A percentile compares a stretch with the other conserved stretches of the same genome.
phyloP scores from a whole-genome alignment of 1,139 yeast species.

The Spathaspora sp. region DNA sequence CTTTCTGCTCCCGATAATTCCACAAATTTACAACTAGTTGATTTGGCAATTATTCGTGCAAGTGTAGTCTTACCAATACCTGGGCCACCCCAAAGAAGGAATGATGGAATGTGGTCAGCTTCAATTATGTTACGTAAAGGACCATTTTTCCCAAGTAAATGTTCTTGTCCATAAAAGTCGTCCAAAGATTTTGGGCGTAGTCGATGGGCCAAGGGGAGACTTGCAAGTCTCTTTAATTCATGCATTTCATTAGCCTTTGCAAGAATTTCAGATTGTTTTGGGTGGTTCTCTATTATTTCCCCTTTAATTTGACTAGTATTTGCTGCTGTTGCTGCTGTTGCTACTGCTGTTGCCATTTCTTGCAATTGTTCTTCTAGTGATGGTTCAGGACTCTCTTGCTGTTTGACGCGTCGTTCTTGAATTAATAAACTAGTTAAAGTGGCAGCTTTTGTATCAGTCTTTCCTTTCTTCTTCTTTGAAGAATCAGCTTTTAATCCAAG shows the following conservation, averaged over 20 bases:
- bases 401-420: slow-evolving; percentile 31
- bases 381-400: slow-evolving; percentile 11
- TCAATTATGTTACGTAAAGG: slow-evolving; percentile 67
- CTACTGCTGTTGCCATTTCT: slow-evolving; percentile 4
- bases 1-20: slow-evolving; percentile 88
- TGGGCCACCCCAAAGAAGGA: slow-evolving; percentile 94
- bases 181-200: slow-evolving; percentile 72
- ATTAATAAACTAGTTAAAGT: slow-evolving; percentile 32
- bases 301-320: background rate
- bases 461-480: slow-evolving; percentile 19
- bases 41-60: slow-evolving; percentile 57
- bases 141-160: slow-evolving; percentile 74
- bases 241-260: slow-evolving; percentile 15
- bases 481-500: slow-evolving; percentile 32
- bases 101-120: slow-evolving; percentile 68
- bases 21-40: slow-evolving; percentile 58
- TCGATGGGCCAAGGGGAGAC: slow-evolving; percentile 82
- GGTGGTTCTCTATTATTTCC: background rate
- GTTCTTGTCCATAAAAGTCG: slow-evolving; percentile 86
- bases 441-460: slow-evolving; percentile 21
- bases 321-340: slow-evolving; percentile 2
- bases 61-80: slow-evolving; percentile 93
- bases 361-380: slow-evolving; percentile 10
- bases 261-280: slow-evolving; percentile 13
- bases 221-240: slow-evolving; percentile 45